Base-by-base conservation (phyloP, 495 filamentous ascomycete genomes). In the Aspergillus ostianus region DNA sequence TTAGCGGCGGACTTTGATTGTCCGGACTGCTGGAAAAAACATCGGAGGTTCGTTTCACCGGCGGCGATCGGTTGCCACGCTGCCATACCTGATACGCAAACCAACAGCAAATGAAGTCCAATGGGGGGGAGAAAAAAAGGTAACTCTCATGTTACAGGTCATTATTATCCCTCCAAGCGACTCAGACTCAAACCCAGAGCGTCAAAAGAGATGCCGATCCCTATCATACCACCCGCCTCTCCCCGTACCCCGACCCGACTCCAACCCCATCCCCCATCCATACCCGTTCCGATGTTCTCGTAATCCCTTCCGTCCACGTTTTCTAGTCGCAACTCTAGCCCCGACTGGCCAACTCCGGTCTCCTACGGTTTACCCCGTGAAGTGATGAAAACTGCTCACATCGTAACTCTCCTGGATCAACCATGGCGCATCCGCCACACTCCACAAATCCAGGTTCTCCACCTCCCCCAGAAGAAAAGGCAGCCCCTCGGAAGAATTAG, bases 391-490 rank as follows among this genome's bases (percentile, higher is more conserved):
- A 51, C 15, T 51, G 49, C 36, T 50, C 47, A 62, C 41, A 36
- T 63, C 65, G 54, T 60, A 63, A 59, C 67, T 67, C 15, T 70
- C 73, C 48, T 76, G 67, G 41, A 77, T 71, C 55, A 77, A 67
- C 75, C 75, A 77, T 6, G 73, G 75, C 12, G 72, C 73, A 64
- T 77, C 75, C 36, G 73, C 73, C 18, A 76, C 67, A 62, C 69
- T 77, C 73, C 75, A 76, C n/a, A 71, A 46, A 59, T 77, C 73
- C 63, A 73, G 45, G 20, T 30, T 48, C 53, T 48, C 55, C 53
- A 50, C 46, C 18, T 49, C 59, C 56, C 30, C 50, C 50, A 27
- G 50, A 52, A 26, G 50, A 52, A 26, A 52, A 17, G 17, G 21
- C 23, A 17, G 15, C 50, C 23, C 21, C 56, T 41, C 8, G 59